These are phyloP conservation scores for Proliferodiscus dingleyae DNA, from an alignment of 2,329 filamentous ascomycete genomes.

Conservation along the genomic window DNA sequence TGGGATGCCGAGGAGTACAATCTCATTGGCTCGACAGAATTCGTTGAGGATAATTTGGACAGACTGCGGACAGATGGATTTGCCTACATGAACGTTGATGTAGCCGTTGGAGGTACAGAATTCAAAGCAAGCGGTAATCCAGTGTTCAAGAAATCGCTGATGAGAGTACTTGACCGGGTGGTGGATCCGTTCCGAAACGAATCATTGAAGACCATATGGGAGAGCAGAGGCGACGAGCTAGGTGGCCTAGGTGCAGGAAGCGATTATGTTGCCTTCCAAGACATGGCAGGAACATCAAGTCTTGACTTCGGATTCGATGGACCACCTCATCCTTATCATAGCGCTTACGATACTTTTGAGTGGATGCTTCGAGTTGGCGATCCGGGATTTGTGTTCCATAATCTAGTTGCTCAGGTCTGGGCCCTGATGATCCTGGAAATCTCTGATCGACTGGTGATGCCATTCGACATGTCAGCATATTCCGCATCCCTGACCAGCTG, in stretches of 20 bases:
- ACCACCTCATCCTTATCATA: conserved; percentile 65
- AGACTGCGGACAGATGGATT: conserved; percentile 67
- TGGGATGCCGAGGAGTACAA: conserved; percentile 97
- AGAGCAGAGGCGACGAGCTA: conserved; percentile 55
- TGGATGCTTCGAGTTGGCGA: conserved; percentile 80
- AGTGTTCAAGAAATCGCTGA: conserved; percentile 66
- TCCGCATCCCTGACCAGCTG: conserved; percentile 60
- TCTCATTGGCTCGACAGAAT: conserved; percentile 88
- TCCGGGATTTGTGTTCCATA: conserved; percentile 77
- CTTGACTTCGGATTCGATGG: conserved; percentile 77
- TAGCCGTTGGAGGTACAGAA: conserved; percentile 68
- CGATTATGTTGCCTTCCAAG: conserved; percentile 87
- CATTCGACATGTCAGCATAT: conserved; percentile 75
- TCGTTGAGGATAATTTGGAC: conserved; percentile 80
- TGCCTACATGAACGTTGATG: conserved; percentile 89
- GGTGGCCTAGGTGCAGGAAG: conserved; percentile 68
- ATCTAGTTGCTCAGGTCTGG: conserved; percentile 71
- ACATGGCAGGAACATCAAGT: conserved; percentile 82
- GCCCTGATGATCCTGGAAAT: conserved; percentile 81
- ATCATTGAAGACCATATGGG: conserved; percentile 73
- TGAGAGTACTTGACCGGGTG: conserved; percentile 69
- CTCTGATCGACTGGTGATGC: conserved; percentile 72
- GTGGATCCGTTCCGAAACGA: conserved; percentile 66
- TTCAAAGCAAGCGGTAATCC: conserved; percentile 80
- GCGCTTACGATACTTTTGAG: conserved; percentile 84